Conservation (phyloP, 805 yeast species). For the Lipomyces chichibuensis region DNA sequence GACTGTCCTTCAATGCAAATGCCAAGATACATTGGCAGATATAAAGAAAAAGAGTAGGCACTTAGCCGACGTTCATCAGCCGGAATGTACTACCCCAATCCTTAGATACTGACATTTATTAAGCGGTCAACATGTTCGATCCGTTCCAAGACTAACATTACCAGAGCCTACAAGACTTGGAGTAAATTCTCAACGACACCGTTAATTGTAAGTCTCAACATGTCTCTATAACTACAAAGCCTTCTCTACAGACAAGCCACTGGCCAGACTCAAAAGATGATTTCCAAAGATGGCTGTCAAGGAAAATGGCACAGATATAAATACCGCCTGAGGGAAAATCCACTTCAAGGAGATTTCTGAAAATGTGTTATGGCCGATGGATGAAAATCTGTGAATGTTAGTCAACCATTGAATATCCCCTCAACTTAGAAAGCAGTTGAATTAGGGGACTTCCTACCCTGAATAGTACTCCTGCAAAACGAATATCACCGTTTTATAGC, state of each 20-base stretch:
- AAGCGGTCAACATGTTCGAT: too few relatives aligned
- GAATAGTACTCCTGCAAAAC: slow-evolving; percentile 7
- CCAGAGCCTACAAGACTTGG: too few relatives aligned
- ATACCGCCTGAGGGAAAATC: neutral
- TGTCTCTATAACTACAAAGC: too few relatives aligned
- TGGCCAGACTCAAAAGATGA: neutral
- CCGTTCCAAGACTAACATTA: too few relatives aligned
- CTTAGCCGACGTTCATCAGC: too few relatives aligned
- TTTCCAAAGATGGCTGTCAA: neutral
- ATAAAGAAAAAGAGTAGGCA: too few relatives aligned
- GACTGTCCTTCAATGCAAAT: too few relatives aligned
- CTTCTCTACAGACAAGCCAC: neutral
- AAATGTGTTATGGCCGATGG: neutral
- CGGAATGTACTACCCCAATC: too few relatives aligned
- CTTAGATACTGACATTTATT: too few relatives aligned
- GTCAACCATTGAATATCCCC: neutral
- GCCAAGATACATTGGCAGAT: too few relatives aligned
- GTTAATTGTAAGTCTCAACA: too few relatives aligned
- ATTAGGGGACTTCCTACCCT: neutral
- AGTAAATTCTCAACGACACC: too few relatives aligned
- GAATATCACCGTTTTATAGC: neutral
- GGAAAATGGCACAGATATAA: neutral
- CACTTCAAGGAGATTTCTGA: neutral
- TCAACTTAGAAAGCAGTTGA: neutral
- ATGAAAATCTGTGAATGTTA: neutral